Percentiles rank a stretch among this genome's conserved stretches.
Conservation (phyloP, 805 yeast species). For the Myxozyma nipponensis region DNA sequence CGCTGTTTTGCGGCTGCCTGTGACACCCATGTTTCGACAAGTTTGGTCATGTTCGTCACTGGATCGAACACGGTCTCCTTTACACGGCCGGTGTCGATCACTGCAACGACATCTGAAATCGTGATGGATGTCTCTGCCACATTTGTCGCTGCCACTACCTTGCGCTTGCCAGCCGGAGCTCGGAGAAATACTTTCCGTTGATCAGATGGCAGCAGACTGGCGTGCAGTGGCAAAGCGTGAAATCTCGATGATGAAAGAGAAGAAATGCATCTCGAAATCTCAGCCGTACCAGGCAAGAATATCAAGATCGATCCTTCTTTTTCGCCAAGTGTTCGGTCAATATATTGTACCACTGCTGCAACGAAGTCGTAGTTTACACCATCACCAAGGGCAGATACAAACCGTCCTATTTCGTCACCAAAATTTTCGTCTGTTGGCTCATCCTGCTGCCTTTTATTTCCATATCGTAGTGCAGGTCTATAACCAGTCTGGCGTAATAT, state of each 20-base stretch:
- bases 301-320: conserved; percentile 58
- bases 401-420: conserved; percentile 24
- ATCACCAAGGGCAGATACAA: conserved; percentile 20
- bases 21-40: conserved; percentile 82
- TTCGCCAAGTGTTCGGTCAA: conserved; percentile 49
- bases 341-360: conserved; percentile 48
- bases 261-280: conserved; percentile 62
- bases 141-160: conserved; percentile 84
- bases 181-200: conserved; percentile 69
- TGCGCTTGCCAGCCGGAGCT: conserved; percentile 56
- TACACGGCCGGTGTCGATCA: conserved; percentile 81
- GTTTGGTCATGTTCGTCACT: conserved; percentile 59
- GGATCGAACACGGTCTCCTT: conserved; percentile 73
- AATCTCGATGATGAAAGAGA: conserved; percentile 38
- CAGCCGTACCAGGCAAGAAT: conserved; percentile 88
- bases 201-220: conserved; percentile 77
- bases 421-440: background rate
- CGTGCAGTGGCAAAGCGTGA: conserved; percentile 73
- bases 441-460: background rate
- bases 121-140: conserved; percentile 97
- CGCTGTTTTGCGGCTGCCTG: conserved; percentile 86
- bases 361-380: conserved; percentile 69
- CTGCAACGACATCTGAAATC: conserved; percentile 90
- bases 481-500: conserved; percentile 58
- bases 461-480: conserved; percentile 27